These are phyloP conservation scores for Vigna angularis DNA, from an alignment of 306 rosid genomes.

Conservation along the genomic window DNA sequence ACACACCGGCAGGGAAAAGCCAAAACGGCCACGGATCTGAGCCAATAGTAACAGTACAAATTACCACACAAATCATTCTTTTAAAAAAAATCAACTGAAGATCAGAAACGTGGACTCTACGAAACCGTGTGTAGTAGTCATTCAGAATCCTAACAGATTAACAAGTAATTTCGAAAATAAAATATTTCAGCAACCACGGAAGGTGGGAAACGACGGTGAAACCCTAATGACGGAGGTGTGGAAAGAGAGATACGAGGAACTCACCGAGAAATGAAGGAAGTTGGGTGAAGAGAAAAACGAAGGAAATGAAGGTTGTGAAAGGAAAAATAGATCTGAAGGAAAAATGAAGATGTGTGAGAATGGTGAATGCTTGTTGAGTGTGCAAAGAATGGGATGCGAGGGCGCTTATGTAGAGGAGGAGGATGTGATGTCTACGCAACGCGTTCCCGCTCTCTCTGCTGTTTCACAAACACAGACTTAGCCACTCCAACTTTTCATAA, in stretches of 20 bases:
- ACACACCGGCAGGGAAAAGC: not conserved
- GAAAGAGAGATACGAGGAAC: not conserved
- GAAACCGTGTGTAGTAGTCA: not conserved
- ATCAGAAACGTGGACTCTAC: conserved; percentile 24
- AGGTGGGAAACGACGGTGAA: not conserved
- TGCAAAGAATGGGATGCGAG: conserved; percentile 32
- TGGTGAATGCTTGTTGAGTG: conserved; percentile 39
- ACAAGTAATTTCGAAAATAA: not conserved
- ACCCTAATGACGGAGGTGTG: conserved; percentile 1
- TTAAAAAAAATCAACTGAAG: not conserved
- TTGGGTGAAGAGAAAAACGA: not conserved
- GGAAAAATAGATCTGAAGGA: conserved; percentile 52
- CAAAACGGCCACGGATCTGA: conserved; percentile 50
- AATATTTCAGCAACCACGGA: not conserved
- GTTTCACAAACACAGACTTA: not conserved
- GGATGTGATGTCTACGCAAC: conserved; percentile 50
- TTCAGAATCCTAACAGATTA: not conserved
- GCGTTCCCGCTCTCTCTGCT: conserved; percentile 53
- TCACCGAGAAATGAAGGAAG: conserved; percentile 44
- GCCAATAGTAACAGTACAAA: conserved; percentile 20
- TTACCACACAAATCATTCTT: not conserved
- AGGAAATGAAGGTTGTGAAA: not conserved
- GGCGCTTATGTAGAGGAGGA: conserved; percentile 51
- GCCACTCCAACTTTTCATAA: not conserved
- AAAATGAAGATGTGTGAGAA: not conserved